Conservation (phyloP, 1,139 yeast species). For the Yamadazyma buinensis region DNA sequence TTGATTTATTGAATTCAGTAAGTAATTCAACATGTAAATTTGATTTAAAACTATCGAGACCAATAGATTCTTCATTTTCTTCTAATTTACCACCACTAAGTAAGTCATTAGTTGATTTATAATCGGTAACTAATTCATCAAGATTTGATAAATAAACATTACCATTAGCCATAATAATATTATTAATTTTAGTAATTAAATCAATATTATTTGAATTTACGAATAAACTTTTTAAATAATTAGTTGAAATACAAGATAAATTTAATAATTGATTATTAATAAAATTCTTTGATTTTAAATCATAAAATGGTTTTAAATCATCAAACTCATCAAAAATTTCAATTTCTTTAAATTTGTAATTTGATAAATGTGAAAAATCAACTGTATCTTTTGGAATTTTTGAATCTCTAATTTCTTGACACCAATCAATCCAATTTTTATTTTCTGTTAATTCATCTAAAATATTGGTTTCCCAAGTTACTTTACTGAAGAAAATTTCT, state of each 20-base stretch:
- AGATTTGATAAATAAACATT: slow-evolving; percentile 11
- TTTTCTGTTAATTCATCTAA: slow-evolving; percentile 9
- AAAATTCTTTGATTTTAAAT: slow-evolving; percentile 9
- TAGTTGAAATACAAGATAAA: slow-evolving; percentile 11
- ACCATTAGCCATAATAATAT: slow-evolving; percentile 11
- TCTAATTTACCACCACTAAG: too few relatives aligned
- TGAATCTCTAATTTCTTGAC: slow-evolving; percentile 10
- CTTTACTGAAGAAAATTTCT: slow-evolving; percentile 6
- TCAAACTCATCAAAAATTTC: slow-evolving; percentile 12
- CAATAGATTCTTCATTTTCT: too few relatives aligned
- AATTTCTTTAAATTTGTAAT: slow-evolving; percentile 10
- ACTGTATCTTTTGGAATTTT: slow-evolving; percentile 8
- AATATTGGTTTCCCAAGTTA: slow-evolving; percentile 10
- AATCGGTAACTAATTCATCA: too few relatives aligned
- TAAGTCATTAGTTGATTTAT: too few relatives aligned
- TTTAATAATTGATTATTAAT: slow-evolving; percentile 7
- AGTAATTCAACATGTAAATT: too few relatives aligned
- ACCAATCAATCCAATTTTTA: slow-evolving; percentile 16
- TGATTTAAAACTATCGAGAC: too few relatives aligned
- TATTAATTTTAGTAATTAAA: slow-evolving; percentile 8
- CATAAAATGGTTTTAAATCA: slow-evolving; percentile 8
- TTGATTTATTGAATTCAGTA: too few relatives aligned
- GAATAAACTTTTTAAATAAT: slow-evolving; percentile 4
- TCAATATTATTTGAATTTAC: background rate
- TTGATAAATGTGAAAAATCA: slow-evolving; percentile 14